Evolutionary conservation across 148 eudicot genomes (phyloP), one percentile per base, ranked within the genome.

Genomic region (Vaccinium macrocarpon): DNA sequence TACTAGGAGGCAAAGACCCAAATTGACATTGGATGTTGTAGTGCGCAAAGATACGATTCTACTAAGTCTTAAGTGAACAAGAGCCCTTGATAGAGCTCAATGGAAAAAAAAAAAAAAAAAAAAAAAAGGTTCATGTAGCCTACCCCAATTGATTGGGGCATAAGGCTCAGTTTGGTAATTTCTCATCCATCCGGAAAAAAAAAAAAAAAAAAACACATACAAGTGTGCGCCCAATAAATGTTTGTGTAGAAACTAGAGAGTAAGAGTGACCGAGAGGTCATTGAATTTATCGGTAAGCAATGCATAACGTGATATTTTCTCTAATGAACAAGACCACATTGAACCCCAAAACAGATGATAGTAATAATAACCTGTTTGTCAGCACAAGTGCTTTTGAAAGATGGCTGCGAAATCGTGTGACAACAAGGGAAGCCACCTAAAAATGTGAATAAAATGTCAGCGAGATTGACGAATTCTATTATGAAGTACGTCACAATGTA

Each of bases 351-450:
- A 32, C 9, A 84, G 74, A 62, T 38, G 11, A 8, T 53, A 35
- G 38, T 35, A 48, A 53, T 2, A 61, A 61, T 84, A 84, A 96
- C 99, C 98, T 93, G 90, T 95, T 95, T 66, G 98, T 93, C 79
- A 95, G 90, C 79, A 91, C 91, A 50, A 97, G 96, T 72, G 95
- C 95, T 85, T 95, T 97, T 49, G 99, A 95, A 59, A 97, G 94
- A 85, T 88, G 87, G 87, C 94, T 95, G 80, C 98, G 98, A 83
- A 92, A 97, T 84, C 90, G 97, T 46, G 96, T 88, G 77, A 89
- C 91, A 83, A 93, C 90, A 68, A 95, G 89, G 72, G 98, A 95
- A 83, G 88, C 91, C 85, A 95, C 96, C 99, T 95, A 86, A 29
- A 19, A 83, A 79, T 76, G 85, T 42, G 78, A 19, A 82, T 66